Evolutionary conservation across 768 basidiomycete genomes (phyloP).

Genomic region (Coprinellus micaceus): DNA sequence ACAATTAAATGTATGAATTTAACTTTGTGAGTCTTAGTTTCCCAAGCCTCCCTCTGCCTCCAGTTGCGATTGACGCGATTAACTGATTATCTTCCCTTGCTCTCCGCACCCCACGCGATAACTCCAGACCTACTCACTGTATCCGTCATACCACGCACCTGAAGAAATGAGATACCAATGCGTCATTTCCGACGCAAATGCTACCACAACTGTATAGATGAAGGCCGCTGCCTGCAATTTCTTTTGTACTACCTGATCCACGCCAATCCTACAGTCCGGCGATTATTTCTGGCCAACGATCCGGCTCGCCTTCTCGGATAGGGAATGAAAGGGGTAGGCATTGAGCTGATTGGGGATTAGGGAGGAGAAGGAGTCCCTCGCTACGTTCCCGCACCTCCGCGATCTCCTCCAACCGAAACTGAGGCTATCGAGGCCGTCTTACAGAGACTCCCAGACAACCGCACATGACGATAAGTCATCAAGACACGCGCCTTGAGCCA

Average conservation of each 20-base stretch:
- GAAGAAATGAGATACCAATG: background rate
- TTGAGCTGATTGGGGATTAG: too few relatives aligned
- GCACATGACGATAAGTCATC: too few relatives aligned
- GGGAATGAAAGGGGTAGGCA: too few relatives aligned
- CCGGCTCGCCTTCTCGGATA: too few relatives aligned
- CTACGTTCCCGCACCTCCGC: too few relatives aligned
- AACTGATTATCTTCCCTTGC: conserved; percentile 8
- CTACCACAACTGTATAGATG: conserved; percentile 9
- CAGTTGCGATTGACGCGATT: conserved; percentile 5
- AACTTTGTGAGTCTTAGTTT: conserved; percentile 5
- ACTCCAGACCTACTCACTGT: background rate
- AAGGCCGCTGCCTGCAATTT: background rate
- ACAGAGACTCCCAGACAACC: too few relatives aligned
- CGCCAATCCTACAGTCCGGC: background rate
- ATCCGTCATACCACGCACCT: background rate
- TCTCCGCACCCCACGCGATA: background rate
- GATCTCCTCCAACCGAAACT: too few relatives aligned
- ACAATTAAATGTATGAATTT: conserved; percentile 6
- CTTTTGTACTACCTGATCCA: background rate
- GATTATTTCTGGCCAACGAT: too few relatives aligned
- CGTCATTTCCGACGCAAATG: conserved; percentile 2
- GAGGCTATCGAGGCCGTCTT: too few relatives aligned
- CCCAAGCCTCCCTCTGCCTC: background rate
- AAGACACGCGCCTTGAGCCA: background rate
- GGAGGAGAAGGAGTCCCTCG: too few relatives aligned